phyloP scores from a whole-genome alignment of 2,329 filamentous ascomycete species.

The Fusarium sp. region DNA sequence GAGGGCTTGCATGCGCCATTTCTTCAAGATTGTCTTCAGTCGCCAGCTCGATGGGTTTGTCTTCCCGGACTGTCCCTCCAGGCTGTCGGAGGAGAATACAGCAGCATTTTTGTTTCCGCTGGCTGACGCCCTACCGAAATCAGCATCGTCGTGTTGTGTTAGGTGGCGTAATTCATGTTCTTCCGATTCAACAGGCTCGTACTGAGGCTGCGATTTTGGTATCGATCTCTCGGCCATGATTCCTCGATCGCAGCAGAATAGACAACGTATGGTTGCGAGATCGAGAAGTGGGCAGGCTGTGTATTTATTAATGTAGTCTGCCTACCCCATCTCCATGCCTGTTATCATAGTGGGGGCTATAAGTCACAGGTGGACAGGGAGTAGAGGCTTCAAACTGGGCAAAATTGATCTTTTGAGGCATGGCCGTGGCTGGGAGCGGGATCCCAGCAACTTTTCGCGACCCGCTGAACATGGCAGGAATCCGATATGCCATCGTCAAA shows the following conservation, averaged over 20 bases:
- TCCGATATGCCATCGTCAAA: too few species aligned
- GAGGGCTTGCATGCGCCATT: conserved; percentile 30
- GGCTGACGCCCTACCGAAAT: not conserved
- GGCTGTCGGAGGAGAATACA: not conserved
- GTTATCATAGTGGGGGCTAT: not conserved
- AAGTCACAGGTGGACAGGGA: not conserved
- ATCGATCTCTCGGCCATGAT: conserved; percentile 6
- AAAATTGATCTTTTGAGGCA: not conserved
- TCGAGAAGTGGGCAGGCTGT: not conserved
- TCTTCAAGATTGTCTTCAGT: conserved; percentile 25
- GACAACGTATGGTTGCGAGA: too few species aligned
- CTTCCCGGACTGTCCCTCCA: not conserved
- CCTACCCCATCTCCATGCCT: not conserved
- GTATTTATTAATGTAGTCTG: not conserved
- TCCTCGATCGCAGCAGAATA: not conserved
- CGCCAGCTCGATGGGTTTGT: conserved; percentile 20
- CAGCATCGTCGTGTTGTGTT: not conserved
- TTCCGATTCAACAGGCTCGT: conserved; percentile 26
- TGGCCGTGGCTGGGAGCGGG: not conserved
- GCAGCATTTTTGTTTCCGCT: not conserved
- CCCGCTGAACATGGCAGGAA: not conserved
- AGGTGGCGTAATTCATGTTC: conserved; percentile 1
- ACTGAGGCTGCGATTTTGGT: conserved; percentile 12
- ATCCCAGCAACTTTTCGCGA: not conserved
- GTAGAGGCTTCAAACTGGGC: not conserved